Conservation (phyloP, 352 stramenopile genomes). For the Phytophthora pisi region DNA sequence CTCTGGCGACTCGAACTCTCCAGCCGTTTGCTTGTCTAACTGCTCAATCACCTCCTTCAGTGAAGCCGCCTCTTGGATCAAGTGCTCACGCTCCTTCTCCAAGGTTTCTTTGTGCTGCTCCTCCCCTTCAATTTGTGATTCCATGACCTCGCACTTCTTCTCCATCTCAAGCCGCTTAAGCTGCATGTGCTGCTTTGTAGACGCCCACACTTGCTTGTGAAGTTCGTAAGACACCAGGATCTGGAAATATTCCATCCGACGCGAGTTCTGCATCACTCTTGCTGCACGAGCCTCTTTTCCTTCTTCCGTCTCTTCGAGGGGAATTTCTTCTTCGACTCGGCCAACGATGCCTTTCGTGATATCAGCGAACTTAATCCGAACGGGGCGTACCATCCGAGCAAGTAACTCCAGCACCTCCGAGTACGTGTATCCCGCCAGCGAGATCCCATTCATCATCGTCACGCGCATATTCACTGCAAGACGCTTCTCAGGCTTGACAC, state of each 20-base stretch:
- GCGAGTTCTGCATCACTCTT: constrained; percentile 60
- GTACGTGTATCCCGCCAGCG: constrained; percentile 81
- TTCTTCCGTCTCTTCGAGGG: constrained; percentile 73
- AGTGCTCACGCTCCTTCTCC: constrained; percentile 62
- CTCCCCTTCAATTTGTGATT: constrained; percentile 52
- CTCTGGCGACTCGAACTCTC: constrained; percentile 69
- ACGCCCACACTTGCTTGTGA: constrained; percentile 76
- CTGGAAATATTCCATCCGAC: constrained; percentile 80
- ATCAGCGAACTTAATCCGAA: constrained; percentile 87
- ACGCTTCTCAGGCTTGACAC: constrained; percentile 88
- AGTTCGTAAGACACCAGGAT: constrained; percentile 79
- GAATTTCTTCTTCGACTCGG: constrained; percentile 63
- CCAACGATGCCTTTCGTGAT: constrained; percentile 86
- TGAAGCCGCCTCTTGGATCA: constrained; percentile 59
- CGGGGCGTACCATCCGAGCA: constrained; percentile 61
- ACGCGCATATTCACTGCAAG: constrained; percentile 83
- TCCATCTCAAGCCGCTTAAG: constrained; percentile 54
- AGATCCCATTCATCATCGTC: constrained; percentile 80
- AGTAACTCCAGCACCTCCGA: constrained; percentile 80
- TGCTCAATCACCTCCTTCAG: constrained; percentile 67
- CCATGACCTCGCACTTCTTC: constrained; percentile 64
- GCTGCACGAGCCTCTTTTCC: constrained; percentile 67
- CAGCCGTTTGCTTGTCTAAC: constrained; percentile 58
- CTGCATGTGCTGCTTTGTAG: constrained; percentile 58
- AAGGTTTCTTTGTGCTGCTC: constrained; percentile 48